Evolutionary conservation across 305 asterid genomes (phyloP).

Genomic region (Striga hermonthica): DNA sequence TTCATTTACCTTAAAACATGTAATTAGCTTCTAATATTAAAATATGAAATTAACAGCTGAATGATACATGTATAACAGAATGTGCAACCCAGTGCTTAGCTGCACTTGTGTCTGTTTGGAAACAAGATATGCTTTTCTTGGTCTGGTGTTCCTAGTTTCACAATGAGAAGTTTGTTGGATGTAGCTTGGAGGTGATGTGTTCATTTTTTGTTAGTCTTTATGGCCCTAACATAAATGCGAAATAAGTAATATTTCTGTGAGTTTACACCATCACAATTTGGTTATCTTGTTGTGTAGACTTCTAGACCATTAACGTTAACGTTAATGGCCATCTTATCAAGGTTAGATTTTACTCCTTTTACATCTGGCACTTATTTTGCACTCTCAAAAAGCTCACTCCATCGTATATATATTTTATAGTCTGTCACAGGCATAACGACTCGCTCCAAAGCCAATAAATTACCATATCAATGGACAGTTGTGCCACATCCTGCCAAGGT

Average conservation of each 20-base stretch:
- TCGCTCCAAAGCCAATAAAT: slow-evolving; percentile 80
- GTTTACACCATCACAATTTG: slow-evolving; percentile 18
- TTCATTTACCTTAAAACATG: slow-evolving; percentile 27
- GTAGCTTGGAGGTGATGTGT: slow-evolving; percentile 81
- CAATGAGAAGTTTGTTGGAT: slow-evolving; percentile 89
- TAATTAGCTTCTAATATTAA: slow-evolving; percentile 22
- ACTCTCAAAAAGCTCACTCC: slow-evolving; percentile 23
- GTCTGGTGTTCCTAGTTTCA: slow-evolving; percentile 79
- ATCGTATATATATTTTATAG: slow-evolving; percentile 40
- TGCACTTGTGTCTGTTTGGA: slow-evolving; percentile 78
- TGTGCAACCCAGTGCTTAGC: slow-evolving; percentile 94
- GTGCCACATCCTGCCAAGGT: slow-evolving; percentile 87
- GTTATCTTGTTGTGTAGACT: slow-evolving; percentile 54
- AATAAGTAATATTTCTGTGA: slow-evolving; percentile 6
- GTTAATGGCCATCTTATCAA: slow-evolving; percentile 76
- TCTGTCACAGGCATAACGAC: slow-evolving; percentile 76
- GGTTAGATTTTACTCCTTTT: slow-evolving; percentile 44
- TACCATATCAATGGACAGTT: slow-evolving; percentile 82
- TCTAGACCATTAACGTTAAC: slow-evolving; percentile 73
- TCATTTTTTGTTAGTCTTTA: too few species aligned
- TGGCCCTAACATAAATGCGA: too few species aligned
- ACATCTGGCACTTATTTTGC: neutral
- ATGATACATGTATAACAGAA: slow-evolving; percentile 35
- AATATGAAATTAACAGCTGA: slow-evolving; percentile 24
- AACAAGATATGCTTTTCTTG: slow-evolving; percentile 81